Conservation (phyloP, 768 basidiomycete genomes). For the Favolaschia claudopus region DNA sequence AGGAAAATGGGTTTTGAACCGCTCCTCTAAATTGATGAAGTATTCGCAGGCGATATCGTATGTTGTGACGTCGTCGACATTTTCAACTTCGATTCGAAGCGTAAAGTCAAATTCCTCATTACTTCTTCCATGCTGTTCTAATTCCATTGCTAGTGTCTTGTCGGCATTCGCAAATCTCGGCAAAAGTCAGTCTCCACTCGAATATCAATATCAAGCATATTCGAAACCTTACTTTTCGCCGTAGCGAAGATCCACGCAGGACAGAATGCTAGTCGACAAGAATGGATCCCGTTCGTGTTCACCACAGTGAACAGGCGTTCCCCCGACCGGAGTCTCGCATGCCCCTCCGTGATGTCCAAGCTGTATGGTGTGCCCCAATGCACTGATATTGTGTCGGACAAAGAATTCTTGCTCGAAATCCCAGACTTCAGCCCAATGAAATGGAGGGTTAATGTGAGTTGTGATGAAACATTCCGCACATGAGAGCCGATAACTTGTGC, state of each 20-base stretch:
- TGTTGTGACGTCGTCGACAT: constrained; percentile 1
- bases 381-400: constrained; percentile 1
- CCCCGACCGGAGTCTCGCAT: background rate
- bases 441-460: too few relatives aligned
- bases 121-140: background rate
- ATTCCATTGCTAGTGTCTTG: constrained; percentile 5
- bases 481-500: too few relatives aligned
- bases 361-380: constrained; percentile 1
- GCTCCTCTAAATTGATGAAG: constrained; percentile 10
- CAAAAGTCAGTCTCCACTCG: background rate
- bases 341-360: background rate
- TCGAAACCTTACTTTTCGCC: constrained; percentile 25
- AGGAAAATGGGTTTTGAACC: constrained; percentile 21
- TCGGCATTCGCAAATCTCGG: constrained; percentile 25
- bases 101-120: background rate
- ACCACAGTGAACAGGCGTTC: constrained; percentile 2
- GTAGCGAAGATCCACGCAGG: constrained; percentile 26
- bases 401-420: too few relatives aligned
- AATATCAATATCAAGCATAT: background rate
- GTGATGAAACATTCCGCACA: too few relatives aligned
- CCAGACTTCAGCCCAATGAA: too few relatives aligned
- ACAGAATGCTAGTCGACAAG: background rate
- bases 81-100: background rate
- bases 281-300: constrained; percentile 8
- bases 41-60: constrained; percentile 31